Percentiles rank a stretch among this genome's conserved stretches.
Conservation (phyloP, 2,329 filamentous ascomycete genomes). For the Penicillium expansum region DNA sequence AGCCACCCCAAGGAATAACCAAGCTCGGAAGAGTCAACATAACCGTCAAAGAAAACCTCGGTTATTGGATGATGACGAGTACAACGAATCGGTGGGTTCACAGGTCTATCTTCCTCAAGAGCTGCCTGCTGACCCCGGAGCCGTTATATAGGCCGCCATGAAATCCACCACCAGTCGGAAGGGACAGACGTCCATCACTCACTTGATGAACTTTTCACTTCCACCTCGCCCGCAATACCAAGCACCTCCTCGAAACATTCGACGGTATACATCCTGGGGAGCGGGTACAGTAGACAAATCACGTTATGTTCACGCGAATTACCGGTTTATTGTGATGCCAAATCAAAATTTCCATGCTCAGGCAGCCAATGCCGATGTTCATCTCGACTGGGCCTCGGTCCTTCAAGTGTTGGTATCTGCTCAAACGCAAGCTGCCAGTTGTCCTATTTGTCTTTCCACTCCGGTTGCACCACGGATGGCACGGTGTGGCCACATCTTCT, state of each 20-base stretch:
- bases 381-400: slow-evolving; percentile 86
- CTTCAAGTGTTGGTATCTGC: slow-evolving; percentile 88
- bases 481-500: slow-evolving; percentile 95
- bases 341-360: slow-evolving; percentile 75
- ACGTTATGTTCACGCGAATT: slow-evolving; percentile 91
- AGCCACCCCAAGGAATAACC: slow-evolving; percentile 62
- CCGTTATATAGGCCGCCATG: slow-evolving; percentile 55
- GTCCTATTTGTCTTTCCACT: slow-evolving; percentile 90
- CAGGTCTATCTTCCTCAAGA: slow-evolving; percentile 7
- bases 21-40: slow-evolving; percentile 76
- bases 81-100: slow-evolving; percentile 70
- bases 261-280: slow-evolving; percentile 76
- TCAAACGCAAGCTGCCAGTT: slow-evolving; percentile 82
- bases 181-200: slow-evolving; percentile 94
- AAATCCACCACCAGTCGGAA: slow-evolving; percentile 67
- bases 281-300: slow-evolving; percentile 85
- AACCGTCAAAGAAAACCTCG: slow-evolving; percentile 73
- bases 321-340: slow-evolving; percentile 91
- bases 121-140: slow-evolving; percentile 14
- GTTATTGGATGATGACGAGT: slow-evolving; percentile 77
- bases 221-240: slow-evolving; percentile 66
- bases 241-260: slow-evolving; percentile 58
- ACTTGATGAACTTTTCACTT: slow-evolving; percentile 86
- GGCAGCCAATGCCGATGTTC: slow-evolving; percentile 79
- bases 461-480: slow-evolving; percentile 96